Percentiles rank a stretch among this genome's conserved stretches.
Evolutionary conservation across 2,329 filamentous ascomycete genomes (phyloP).

Genomic region (Fusarium sp.): DNA sequence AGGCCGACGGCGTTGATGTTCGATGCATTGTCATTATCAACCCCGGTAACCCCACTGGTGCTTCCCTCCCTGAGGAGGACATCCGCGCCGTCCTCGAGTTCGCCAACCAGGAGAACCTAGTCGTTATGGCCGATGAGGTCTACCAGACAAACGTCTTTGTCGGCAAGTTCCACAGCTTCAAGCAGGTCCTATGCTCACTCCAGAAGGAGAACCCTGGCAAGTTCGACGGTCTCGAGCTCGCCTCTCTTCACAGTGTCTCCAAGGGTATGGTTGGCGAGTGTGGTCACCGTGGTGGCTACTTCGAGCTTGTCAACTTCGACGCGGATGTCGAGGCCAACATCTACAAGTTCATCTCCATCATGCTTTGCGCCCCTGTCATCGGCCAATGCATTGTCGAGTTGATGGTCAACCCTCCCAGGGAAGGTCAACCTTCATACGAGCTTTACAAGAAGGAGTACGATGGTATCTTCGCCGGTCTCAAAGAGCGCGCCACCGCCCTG

Average conservation of each 20-base stretch:
- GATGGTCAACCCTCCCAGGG: constrained; percentile 94
- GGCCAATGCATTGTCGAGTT: constrained; percentile 97
- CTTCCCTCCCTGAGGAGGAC: constrained; percentile 81
- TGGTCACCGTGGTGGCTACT: constrained; percentile 96
- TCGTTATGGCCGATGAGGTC: constrained; percentile 95
- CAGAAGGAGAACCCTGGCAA: constrained; percentile 79
- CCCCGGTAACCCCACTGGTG: constrained; percentile 96
- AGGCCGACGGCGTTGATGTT: constrained; percentile 82
- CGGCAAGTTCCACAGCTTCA: constrained; percentile 96
- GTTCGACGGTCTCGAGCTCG: constrained; percentile 89
- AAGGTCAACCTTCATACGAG: constrained; percentile 85
- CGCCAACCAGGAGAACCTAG: constrained; percentile 84
- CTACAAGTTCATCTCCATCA: constrained; percentile 99
- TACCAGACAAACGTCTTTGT: constrained; percentile 99
- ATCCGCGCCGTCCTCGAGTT: constrained; percentile 88
- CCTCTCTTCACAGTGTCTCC: constrained; percentile 90
- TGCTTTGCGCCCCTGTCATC: constrained; percentile 93
- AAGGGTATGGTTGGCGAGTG: constrained; percentile 99
- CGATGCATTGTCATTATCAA: constrained; percentile 98
- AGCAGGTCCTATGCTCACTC: constrained; percentile 83
- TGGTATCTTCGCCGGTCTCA: constrained; percentile 81
- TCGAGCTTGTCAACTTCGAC: constrained; percentile 93
- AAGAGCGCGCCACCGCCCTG: constrained; percentile 82
- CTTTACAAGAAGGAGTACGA: constrained; percentile 89
- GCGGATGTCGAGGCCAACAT: constrained; percentile 88